phyloP scores from a whole-genome alignment of 116 monocot genomes.

The Cymodocea nodosa region DNA sequence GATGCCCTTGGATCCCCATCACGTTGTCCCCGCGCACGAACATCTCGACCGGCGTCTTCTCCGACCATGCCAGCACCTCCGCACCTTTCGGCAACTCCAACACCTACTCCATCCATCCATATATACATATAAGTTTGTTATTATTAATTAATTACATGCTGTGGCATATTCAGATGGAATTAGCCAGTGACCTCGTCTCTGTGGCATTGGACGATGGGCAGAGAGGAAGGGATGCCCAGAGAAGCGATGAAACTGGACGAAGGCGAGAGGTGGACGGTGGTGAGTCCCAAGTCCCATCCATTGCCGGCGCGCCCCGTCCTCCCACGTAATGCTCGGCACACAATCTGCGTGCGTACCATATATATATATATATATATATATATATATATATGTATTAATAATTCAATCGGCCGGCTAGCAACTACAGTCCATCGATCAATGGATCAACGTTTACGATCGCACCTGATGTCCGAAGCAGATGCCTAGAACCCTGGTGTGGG shows the following conservation, averaged over 20 bases:
- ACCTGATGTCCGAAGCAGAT: slow-evolving; percentile 56
- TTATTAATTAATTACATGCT: not conserved
- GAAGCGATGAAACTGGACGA: not conserved
- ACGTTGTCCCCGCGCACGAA: slow-evolving; percentile 26
- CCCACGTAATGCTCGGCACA: slow-evolving; percentile 68
- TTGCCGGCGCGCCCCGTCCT: slow-evolving; percentile 39
- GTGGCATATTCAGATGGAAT: not conserved
- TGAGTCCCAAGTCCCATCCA: slow-evolving; percentile 71
- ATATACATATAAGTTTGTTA: not conserved
- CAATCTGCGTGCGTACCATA: slow-evolving; percentile 15
- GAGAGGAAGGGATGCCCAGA: not conserved
- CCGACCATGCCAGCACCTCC: slow-evolving; percentile 39
- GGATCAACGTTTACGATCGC: too few relatives aligned
- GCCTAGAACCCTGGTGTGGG: slow-evolving; percentile 41
- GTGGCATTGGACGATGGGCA: slow-evolving; percentile 1
- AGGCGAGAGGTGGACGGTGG: not conserved
- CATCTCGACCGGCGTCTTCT: slow-evolving; percentile 50
- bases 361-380: too few relatives aligned
- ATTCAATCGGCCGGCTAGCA: too few relatives aligned
- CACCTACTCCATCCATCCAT: slow-evolving; percentile 10
- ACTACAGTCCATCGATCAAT: too few relatives aligned
- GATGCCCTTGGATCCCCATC: slow-evolving; percentile 62
- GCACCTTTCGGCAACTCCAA: slow-evolving; percentile 38
- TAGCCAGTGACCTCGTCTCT: not conserved
- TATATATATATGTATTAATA: too few relatives aligned